phyloP scores from a whole-genome alignment of 192 early-diverging fungal genomes.

The Coemansia sp. region DNA sequence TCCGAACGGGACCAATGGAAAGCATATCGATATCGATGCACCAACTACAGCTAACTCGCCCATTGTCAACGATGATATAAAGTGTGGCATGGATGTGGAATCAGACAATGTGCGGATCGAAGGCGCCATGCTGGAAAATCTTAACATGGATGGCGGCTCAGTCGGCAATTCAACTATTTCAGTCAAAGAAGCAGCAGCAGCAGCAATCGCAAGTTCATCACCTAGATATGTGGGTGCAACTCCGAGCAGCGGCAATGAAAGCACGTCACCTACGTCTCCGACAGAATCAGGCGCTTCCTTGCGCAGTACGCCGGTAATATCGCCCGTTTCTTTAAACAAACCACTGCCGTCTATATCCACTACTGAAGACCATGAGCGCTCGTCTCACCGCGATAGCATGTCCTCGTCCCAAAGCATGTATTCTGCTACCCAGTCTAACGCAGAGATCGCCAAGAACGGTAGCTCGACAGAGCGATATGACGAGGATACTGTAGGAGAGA shows the following conservation, averaged over 20 bases:
- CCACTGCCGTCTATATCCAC: slow-evolving; percentile 29
- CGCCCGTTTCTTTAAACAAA: slow-evolving; percentile 29
- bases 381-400: slow-evolving; percentile 2
- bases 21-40: neutral
- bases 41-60: neutral
- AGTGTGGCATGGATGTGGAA: neutral
- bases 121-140: neutral
- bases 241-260: neutral
- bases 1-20: neutral
- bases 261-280: neutral
- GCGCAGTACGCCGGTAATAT: neutral
- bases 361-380: slow-evolving; percentile 8
- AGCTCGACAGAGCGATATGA: neutral
- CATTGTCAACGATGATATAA: neutral
- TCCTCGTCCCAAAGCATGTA: slow-evolving; percentile 1
- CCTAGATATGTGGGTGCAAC: neutral
- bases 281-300: neutral
- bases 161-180: neutral
- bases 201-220: neutral
- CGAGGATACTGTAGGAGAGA: neutral
- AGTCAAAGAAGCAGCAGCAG: neutral
- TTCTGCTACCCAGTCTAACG: slow-evolving; percentile 1
- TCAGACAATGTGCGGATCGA: neutral
- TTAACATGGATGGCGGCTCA: neutral
- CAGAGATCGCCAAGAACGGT: neutral